Base-by-base conservation (phyloP, 192 early-diverging fungal species). In the Backusella morwellensis region DNA sequence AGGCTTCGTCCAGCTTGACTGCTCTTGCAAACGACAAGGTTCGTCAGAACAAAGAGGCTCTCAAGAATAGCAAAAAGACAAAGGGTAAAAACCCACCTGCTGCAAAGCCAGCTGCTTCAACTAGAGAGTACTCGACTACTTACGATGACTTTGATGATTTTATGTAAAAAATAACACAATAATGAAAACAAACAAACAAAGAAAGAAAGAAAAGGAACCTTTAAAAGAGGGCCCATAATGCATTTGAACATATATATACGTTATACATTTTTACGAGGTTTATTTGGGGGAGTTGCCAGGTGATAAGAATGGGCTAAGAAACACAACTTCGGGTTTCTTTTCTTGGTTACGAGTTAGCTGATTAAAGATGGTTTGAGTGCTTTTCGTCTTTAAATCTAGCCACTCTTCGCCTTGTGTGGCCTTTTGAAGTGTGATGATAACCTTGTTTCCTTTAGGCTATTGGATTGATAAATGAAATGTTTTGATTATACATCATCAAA, bases 21-120 rank as follows among this genome's bases (percentile, higher is more conserved):
- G 86, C 88, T 7, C 80, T 94, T 68, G 93, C 91, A 56, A 92
- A 92, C 78, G 93, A 94, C 83, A 92, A 94, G 85, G 86, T 89
- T 78, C 87, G 85, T 70, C 86, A 86, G 21, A 77, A 82, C 1
- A 84, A 86, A 56, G 93, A 94, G 29, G 87, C 82, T 11, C 14
- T 75, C 42, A 94, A 94, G 87, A 77, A 82, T 63, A 94, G 91
- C 85, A 93, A 94, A 86, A 91, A 90, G 83, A 77, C 83, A 66
- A 85, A 73, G 68, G 75, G 70, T 29, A 81, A 81, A 67, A 7
- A 26, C 19, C 74, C 68, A 14, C 38, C 75, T 34, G 32, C 36
- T 47, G 80, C 80, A 56, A 54, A 47, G 35, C 41, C 73, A 23
- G 73, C 77, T 42, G 68, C 36, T 70, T 68, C 67, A 35, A 32